Base-by-base conservation (phyloP, 139 green algal genomes). In the Coelastrella sp. region DNA sequence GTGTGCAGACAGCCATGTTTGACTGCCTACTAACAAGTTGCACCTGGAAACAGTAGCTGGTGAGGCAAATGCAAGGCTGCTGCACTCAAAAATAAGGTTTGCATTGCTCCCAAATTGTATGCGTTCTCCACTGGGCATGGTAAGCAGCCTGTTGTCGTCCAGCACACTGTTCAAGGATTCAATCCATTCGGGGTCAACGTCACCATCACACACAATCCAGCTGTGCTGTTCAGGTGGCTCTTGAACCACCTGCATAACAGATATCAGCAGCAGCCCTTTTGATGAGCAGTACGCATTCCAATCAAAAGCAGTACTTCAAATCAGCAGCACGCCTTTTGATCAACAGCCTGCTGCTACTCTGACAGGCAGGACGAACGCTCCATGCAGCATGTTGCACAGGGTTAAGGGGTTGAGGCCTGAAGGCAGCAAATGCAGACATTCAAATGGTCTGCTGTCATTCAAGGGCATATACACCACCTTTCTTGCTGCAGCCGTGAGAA, bases 171-270 rank as follows among this genome's bases (percentile, higher is more conserved):
- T 98, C 12, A 98, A 95, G 15, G 94, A 97, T 92, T 98, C 96
- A 65, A 98, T 97, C 96, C 96, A 98, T 91, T 98, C 96, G 0
- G 96, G 96, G 85, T 98, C 96, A 14, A 98, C 95, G 72, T 98
- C 96, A 9, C 96, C 96, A 87, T 98, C 96, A 88, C 95, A 97
- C 70, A 98, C 92, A 75, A 98, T 97, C 96, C 96, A 98, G n/a
- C 85, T 94, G 27, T 93, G 94, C 93, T 96, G 92, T 84, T 95
- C 93, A 57, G 94, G 79, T 0, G 92, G 88, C 84, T 97, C 95
- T 78, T 95, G 94, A 10, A 96, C 94, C 8, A 97, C 95, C 88
- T 94, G 93, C 17, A 60, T n/a, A 27, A 70, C 35, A 49, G 3
- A 49, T 49, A 5, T 49, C 35, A 49, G 35, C 35, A 49, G 35